Evolutionary conservation across 805 yeast genomes (phyloP).

Genomic region (Pichia cabralensis): DNA sequence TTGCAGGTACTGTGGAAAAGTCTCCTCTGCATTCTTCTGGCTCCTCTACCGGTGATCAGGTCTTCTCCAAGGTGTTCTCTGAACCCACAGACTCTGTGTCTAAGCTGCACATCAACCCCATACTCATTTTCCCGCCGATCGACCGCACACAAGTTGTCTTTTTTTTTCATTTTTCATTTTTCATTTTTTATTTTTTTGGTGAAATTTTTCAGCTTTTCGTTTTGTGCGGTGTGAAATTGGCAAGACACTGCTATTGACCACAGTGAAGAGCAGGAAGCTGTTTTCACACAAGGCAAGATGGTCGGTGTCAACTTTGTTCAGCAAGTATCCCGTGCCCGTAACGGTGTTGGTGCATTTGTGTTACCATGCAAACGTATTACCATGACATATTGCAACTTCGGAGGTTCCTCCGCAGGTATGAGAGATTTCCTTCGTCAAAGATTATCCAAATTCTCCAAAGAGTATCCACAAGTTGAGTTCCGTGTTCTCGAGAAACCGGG

Average conservation of each 20-base stretch:
- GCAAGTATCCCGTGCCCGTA: conserved; percentile 52
- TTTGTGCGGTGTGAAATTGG: too few species aligned
- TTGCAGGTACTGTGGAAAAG: conserved; percentile 4
- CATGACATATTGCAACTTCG: conserved; percentile 86
- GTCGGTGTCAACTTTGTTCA: conserved; percentile 46
- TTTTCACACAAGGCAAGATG: conserved; percentile 10
- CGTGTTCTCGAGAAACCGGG: conserved; percentile 63
- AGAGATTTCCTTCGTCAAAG: conserved; percentile 49
- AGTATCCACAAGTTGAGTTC: conserved; percentile 61
- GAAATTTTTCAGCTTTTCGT: too few species aligned
- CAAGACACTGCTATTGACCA: too few species aligned
- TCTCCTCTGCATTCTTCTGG: conserved; percentile 5
- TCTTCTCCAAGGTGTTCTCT: too few species aligned
- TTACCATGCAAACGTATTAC: conserved; percentile 67
- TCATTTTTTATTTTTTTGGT: not conserved
- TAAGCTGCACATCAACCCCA: too few species aligned
- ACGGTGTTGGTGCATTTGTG: conserved; percentile 69
- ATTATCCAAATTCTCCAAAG: conserved; percentile 44
- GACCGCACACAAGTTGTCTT: too few species aligned
- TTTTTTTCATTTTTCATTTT: not conserved
- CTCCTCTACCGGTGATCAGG: too few species aligned
- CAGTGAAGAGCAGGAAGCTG: not conserved
- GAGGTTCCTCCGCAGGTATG: conserved; percentile 86
- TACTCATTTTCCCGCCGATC: too few species aligned
- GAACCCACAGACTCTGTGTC: too few species aligned